Conservation (phyloP, 768 basidiomycete genomes). For the Tulasnella calospora region DNA sequence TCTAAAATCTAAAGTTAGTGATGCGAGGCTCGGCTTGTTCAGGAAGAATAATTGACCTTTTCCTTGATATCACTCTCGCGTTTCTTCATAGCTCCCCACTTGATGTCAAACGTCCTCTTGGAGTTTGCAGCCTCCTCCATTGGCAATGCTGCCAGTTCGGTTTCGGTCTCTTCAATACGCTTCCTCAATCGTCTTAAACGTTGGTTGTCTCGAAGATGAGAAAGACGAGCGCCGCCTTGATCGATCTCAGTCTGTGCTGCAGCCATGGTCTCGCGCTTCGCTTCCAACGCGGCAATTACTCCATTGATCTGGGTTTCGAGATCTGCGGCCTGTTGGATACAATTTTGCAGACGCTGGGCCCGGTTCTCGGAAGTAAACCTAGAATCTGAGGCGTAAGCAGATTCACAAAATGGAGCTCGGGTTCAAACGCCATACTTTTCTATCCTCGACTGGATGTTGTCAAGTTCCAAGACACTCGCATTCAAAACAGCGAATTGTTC, state of each 20-base stretch:
- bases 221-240: conserved; percentile 59
- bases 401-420: neutral
- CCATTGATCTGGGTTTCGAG: conserved; percentile 46
- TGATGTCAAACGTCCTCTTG: conserved; percentile 75
- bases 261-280: conserved; percentile 45
- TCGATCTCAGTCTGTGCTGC: conserved; percentile 73
- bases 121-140: conserved; percentile 83
- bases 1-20: conserved; percentile 42
- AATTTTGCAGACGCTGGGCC: conserved; percentile 55
- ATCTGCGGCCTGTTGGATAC: conserved; percentile 49
- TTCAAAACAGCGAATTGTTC: conserved; percentile 19
- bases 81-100: conserved; percentile 62
- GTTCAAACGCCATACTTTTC: conserved; percentile 50
- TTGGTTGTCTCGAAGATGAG: conserved; percentile 77
- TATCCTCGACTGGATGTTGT: conserved; percentile 50
- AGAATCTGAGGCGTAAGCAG: neutral
- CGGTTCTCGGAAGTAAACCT: conserved; percentile 75
- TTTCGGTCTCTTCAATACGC: conserved; percentile 62
- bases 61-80: conserved; percentile 67
- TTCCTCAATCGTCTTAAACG: conserved; percentile 63
- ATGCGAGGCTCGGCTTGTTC: neutral
- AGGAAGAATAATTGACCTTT: conserved; percentile 44
- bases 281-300: conserved; percentile 41
- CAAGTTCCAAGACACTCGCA: conserved; percentile 22
- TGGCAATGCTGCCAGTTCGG: conserved; percentile 68